Percentiles rank a stretch among this genome's conserved stretches.
Evolutionary conservation across 495 filamentous ascomycete species (phyloP).

Genomic region (Penicillium steckii): DNA sequence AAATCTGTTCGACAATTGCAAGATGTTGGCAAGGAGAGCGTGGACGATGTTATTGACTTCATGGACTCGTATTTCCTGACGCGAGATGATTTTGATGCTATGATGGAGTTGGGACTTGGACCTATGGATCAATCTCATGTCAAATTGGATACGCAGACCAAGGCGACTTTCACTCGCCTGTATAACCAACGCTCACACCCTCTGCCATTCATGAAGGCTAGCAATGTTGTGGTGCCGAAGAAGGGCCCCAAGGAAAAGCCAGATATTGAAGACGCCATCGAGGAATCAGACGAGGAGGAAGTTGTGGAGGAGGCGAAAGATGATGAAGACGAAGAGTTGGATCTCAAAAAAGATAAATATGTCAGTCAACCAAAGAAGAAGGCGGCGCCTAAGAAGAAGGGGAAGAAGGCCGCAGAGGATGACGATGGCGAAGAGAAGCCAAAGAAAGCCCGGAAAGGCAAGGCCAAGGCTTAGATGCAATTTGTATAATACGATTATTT

Average conservation of each 20-base stretch:
- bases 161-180: slow-evolving; percentile 81
- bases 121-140: slow-evolving; percentile 71
- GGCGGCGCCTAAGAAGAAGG: slow-evolving; percentile 54
- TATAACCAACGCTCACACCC: slow-evolving; percentile 89
- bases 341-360: slow-evolving; percentile 93
- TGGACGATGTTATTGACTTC: slow-evolving; percentile 74
- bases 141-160: slow-evolving; percentile 80
- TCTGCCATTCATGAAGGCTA: slow-evolving; percentile 93
- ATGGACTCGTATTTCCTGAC: slow-evolving; percentile 99
- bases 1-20: slow-evolving; percentile 70
- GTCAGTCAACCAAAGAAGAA: slow-evolving; percentile 86
- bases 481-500: background rate
- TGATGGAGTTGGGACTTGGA: slow-evolving; percentile 88
- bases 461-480: slow-evolving; percentile 42
- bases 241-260: slow-evolving; percentile 71
- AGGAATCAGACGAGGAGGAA: slow-evolving; percentile 80
- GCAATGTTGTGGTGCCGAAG: slow-evolving; percentile 69
- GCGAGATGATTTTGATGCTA: slow-evolving; percentile 87
- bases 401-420: slow-evolving; percentile 45
- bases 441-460: slow-evolving; percentile 47
- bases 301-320: slow-evolving; percentile 58
- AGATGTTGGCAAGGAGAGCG: slow-evolving; percentile 69
- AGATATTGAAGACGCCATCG: slow-evolving; percentile 93
- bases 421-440: slow-evolving; percentile 52
- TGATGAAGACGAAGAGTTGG: slow-evolving; percentile 67